Base-by-base conservation (phyloP, 257 asterid species). In the Nemophila menziesii region DNA sequence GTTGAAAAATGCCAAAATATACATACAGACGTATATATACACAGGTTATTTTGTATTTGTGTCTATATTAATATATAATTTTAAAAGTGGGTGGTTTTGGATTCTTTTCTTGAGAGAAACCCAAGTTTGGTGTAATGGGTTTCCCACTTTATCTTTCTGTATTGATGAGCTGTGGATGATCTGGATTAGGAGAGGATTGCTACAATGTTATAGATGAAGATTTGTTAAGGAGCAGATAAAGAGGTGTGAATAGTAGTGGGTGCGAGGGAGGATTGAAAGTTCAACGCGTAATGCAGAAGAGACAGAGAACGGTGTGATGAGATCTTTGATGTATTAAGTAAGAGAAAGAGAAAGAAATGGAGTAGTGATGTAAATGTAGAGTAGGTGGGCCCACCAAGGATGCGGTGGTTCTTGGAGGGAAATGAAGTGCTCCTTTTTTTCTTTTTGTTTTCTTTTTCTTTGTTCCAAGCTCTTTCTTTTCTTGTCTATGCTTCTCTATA, bases 61-160 rank as follows among this genome's bases (percentile, higher is more conserved):
- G 52, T 54, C 48, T 48, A 48, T 43, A 54, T n/a, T 34, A 36
- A 46, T 68, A 43, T 51, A 69, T 49, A 0, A 21, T 62, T 60
- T 52, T 7, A 29, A 29, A 29, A 13, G 58, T 44, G 48, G 36
- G 7, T 29, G 36, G 8, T 29, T 48, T 37, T 16, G 58, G 79
- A 75, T 78, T 77, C 80, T 69, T 83, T 79, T 59, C 92, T 65
- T 42, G 68, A 49, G 79, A 71, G 65, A 61, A 52, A 56, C 72
- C 72, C 71, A 68, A 52, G 69, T 39, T 33, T 22, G 43, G 52
- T 51, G 54, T 47, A 49, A 20, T 48, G 66, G 68, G 67, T 44
- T 48, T 69, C 71, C 46, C 72, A 39, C 62, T 48, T 39, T 26
- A 29, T 41, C 39, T 29, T 54, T 48, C 44, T 40, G 44, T 37